phyloP scores from a whole-genome alignment of 2,329 filamentous ascomycete genomes.

The Talaromyces sp. region DNA sequence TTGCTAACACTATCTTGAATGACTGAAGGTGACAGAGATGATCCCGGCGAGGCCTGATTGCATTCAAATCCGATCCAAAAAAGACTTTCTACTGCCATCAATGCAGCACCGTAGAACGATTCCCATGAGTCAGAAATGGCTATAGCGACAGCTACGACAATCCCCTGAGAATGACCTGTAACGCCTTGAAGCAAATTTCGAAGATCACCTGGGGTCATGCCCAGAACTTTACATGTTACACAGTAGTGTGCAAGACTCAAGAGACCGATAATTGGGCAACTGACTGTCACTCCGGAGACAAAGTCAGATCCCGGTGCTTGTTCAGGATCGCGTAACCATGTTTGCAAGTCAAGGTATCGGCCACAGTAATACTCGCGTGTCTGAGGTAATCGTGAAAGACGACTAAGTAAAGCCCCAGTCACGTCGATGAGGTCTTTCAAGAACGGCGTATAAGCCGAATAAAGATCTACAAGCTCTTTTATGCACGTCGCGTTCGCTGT shows the following conservation, averaged over 20 bases:
- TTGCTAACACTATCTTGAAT: not conserved
- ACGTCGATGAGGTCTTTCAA: not conserved
- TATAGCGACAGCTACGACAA: constrained; percentile 88
- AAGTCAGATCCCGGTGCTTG: constrained; percentile 94
- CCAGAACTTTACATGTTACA: constrained; percentile 87
- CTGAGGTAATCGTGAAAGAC: not conserved
- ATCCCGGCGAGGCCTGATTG: not conserved
- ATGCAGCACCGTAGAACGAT: constrained; percentile 74
- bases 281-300: constrained; percentile 88
- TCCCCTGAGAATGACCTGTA: constrained; percentile 91
- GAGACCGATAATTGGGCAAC: constrained; percentile 90
- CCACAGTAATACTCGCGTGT: constrained; percentile 3
- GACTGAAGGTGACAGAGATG: not conserved
- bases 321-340: constrained; percentile 85
- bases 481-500: not conserved
- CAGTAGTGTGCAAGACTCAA: constrained; percentile 94
- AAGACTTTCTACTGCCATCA: constrained; percentile 79
- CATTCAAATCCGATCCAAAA: constrained; percentile 86
- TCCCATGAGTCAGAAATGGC: constrained; percentile 91
- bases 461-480: not conserved
- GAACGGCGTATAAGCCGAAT: not conserved
- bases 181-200: constrained; percentile 44
- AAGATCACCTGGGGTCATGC: constrained; percentile 81
- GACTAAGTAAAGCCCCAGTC: not conserved
- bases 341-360: constrained; percentile 64